Evolutionary conservation across 768 basidiomycete genomes (phyloP).

Genomic region (Collybia sp.): DNA sequence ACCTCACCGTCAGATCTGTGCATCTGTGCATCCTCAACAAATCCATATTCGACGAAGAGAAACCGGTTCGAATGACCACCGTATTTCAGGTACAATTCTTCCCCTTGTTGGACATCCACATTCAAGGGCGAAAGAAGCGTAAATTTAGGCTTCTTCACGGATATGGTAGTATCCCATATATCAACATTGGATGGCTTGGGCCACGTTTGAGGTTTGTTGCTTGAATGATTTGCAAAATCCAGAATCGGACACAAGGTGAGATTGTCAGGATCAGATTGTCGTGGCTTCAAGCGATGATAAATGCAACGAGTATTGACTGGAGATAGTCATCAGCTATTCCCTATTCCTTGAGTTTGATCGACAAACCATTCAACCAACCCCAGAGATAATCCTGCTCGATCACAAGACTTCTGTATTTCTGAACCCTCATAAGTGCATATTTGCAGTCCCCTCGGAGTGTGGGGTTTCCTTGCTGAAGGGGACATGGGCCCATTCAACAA

Average conservation of each 20-base stretch:
- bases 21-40: conserved; percentile 40
- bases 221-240: conserved; percentile 85
- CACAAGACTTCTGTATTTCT: conserved; percentile 10
- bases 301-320: conserved; percentile 92
- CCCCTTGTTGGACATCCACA: conserved; percentile 34
- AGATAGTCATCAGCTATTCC: conserved; percentile 1
- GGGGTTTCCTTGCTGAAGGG: conserved; percentile 14
- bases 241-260: conserved; percentile 85
- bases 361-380: conserved; percentile 88
- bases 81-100: conserved; percentile 77
- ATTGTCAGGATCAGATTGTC: conserved; percentile 60
- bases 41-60: conserved; percentile 89
- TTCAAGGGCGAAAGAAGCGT: conserved; percentile 45
- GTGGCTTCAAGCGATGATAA: conserved; percentile 53
- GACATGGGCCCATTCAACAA: conserved; percentile 8
- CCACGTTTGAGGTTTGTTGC: conserved; percentile 33
- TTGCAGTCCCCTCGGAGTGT: conserved; percentile 1
- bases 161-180: conserved; percentile 29
- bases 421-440: conserved; percentile 2
- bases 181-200: conserved; percentile 33
- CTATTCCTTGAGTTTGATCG: neutral
- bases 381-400: conserved; percentile 61
- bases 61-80: conserved; percentile 74
- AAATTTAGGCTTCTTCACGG: conserved; percentile 38
- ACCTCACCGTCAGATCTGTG: conserved; percentile 47